Conservation (phyloP, 805 yeast species). For the Priceomyces carsonii region DNA sequence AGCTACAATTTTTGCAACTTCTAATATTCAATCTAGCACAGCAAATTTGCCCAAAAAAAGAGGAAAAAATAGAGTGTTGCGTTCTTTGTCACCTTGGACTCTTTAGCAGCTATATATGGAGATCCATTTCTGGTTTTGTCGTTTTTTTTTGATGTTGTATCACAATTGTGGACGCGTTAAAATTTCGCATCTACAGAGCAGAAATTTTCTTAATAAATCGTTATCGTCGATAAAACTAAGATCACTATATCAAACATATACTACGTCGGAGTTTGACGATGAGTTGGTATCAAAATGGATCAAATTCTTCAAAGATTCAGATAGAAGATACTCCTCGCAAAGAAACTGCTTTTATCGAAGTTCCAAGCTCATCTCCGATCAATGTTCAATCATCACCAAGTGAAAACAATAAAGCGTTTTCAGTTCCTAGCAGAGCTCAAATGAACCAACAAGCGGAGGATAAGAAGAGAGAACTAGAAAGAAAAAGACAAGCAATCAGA, state of each 20-base stretch:
- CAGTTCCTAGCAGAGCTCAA: constrained; percentile 13
- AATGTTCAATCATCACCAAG: constrained; percentile 27
- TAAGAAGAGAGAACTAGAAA: constrained; percentile 30
- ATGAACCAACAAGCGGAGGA: constrained; percentile 14
- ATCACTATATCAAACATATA: not conserved
- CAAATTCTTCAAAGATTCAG: constrained; percentile 15
- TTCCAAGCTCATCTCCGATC: constrained; percentile 44
- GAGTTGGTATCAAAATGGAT: constrained; percentile 25
- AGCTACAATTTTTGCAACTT: too few relatives aligned
- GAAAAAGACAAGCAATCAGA: constrained; percentile 36
- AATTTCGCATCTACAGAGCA: not conserved
- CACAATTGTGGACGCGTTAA: constrained; percentile 3
- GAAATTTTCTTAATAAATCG: constrained; percentile 3
- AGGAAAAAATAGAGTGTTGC: too few relatives aligned
- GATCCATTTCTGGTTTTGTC: too few relatives aligned
- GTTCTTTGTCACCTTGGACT: not conserved
- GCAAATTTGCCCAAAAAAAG: too few relatives aligned
- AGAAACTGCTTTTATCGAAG: constrained; percentile 30
- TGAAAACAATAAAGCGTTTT: constrained; percentile 5
- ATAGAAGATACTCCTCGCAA: constrained; percentile 20
- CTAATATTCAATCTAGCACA: too few relatives aligned
- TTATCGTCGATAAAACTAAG: too few relatives aligned
- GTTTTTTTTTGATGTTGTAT: too few relatives aligned
- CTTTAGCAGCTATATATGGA: not conserved
- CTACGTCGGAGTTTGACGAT: constrained; percentile 8